Evolutionary conservation across 129 eudicot genomes (phyloP).

Genomic region (Logfia minima): DNA sequence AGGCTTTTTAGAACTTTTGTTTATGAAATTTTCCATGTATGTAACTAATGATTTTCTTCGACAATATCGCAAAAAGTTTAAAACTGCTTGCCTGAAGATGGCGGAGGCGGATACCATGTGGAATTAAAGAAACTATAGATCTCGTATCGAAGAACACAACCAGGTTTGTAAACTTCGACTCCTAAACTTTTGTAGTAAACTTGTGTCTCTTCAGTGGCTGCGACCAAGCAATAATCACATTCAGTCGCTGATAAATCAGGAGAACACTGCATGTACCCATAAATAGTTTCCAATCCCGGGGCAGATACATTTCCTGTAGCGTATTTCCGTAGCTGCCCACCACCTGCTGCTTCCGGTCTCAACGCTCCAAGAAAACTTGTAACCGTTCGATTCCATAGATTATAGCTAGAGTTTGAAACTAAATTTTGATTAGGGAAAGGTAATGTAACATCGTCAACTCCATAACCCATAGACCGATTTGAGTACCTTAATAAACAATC

Average conservation of each 20-base stretch:
- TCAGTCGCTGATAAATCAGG: slow-evolving; percentile 47
- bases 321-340: slow-evolving; percentile 33
- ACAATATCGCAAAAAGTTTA: no score
- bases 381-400: slow-evolving; percentile 23
- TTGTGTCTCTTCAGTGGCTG: background rate
- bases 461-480: background rate
- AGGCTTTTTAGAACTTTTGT: no score
- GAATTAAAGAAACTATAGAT: slow-evolving; percentile 27
- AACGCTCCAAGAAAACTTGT: slow-evolving; percentile 23
- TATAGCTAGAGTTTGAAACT: background rate
- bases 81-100: slow-evolving; percentile 4
- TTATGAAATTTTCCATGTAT: no score
- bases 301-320: slow-evolving; percentile 24
- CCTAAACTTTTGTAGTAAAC: slow-evolving; percentile 19
- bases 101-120: slow-evolving; percentile 28
- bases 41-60: no score
- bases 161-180: slow-evolving; percentile 28
- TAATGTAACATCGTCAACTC: background rate
- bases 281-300: slow-evolving; percentile 21
- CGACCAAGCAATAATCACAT: slow-evolving; percentile 37
- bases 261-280: slow-evolving; percentile 54
- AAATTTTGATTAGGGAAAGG: no score
- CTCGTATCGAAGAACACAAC: slow-evolving; percentile 49
- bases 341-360: slow-evolving; percentile 27
- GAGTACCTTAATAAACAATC: slow-evolving; percentile 43